A percentile compares a stretch with the other conserved stretches of the same genome.
Conservation (phyloP, 768 basidiomycete species). For the Tylopilus vinaceipallidus region DNA sequence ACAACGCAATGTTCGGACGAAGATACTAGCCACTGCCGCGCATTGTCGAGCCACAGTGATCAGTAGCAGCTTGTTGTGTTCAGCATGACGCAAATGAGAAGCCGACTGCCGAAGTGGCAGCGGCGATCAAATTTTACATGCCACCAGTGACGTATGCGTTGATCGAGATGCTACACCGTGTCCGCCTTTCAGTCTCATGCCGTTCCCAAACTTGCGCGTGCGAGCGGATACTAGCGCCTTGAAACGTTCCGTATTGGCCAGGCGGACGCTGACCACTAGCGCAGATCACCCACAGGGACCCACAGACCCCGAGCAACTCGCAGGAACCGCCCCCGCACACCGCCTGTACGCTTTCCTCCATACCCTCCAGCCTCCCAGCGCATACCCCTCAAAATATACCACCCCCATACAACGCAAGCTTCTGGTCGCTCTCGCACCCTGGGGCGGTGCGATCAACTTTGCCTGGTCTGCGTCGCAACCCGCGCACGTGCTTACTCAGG, state of each 20-base stretch:
- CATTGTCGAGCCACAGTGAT: no score
- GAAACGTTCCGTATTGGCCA: neutral
- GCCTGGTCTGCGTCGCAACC: constrained; percentile 43
- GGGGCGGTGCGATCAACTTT: constrained; percentile 61
- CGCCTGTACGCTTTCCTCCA: constrained; percentile 56
- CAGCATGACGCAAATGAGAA: no score
- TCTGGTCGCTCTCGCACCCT: constrained; percentile 40
- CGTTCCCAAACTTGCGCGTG: neutral
- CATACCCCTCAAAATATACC: constrained; percentile 46
- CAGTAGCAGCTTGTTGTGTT: no score
- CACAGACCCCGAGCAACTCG: constrained; percentile 27
- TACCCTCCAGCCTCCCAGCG: constrained; percentile 43
- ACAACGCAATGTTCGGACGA: no score
- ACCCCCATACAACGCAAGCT: constrained; percentile 53
- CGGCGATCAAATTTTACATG: no score
- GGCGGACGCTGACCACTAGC: constrained; percentile 9
- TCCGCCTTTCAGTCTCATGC: no score
- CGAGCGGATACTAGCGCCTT: neutral
- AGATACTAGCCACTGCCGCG: no score
- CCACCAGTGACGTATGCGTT: no score
- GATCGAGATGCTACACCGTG: no score
- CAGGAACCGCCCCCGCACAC: constrained; percentile 55
- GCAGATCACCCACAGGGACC: no score
- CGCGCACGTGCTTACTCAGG: constrained; percentile 2
- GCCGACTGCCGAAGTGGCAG: no score